Percentiles rank a stretch among this genome's conserved stretches.
Conservation (phyloP, 139 green algal species). For the Pedinophyceae sp. region DNA sequence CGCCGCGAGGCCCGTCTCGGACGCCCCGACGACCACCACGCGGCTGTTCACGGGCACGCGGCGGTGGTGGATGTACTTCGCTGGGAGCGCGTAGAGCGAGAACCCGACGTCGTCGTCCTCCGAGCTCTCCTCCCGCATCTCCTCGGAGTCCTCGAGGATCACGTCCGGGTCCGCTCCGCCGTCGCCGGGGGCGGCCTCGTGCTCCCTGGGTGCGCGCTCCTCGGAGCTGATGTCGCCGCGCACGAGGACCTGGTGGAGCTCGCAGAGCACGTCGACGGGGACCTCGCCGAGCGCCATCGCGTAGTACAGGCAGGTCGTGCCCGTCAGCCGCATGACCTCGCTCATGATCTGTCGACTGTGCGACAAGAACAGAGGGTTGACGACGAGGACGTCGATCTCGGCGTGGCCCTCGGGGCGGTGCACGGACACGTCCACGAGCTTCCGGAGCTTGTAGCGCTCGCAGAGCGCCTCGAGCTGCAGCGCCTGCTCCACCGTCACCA, state of each 20-base stretch:
- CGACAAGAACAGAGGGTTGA: conserved; percentile 48
- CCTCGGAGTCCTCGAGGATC: no score
- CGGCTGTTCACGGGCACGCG: conserved; percentile 8
- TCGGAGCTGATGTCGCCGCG: no score
- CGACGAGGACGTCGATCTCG: conserved; percentile 32
- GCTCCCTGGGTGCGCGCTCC: no score
- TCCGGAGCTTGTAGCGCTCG: conserved; percentile 20
- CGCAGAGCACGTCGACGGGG: conserved; percentile 27
- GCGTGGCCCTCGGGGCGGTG: conserved; percentile 13
- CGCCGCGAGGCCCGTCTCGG: conserved; percentile 31
- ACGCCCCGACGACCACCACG: conserved; percentile 42
- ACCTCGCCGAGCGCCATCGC: conserved; percentile 24
- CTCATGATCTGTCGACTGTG: conserved; percentile 11
- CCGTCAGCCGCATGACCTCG: conserved; percentile 14
- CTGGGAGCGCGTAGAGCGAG: not conserved
- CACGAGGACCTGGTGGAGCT: conserved; percentile 27
- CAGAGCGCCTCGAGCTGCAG: conserved; percentile 28
- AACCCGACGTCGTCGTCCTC: no score
- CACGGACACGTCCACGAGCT: conserved; percentile 14
- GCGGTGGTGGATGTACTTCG: not conserved
- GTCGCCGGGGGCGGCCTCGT: no score
- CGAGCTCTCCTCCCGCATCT: no score
- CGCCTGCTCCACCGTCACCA: conserved; percentile 20
- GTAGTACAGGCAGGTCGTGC: conserved; percentile 29
- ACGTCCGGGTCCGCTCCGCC: no score